Conservation (phyloP, 2,329 filamentous ascomycete species). For the Colletotrichum godetiae region DNA sequence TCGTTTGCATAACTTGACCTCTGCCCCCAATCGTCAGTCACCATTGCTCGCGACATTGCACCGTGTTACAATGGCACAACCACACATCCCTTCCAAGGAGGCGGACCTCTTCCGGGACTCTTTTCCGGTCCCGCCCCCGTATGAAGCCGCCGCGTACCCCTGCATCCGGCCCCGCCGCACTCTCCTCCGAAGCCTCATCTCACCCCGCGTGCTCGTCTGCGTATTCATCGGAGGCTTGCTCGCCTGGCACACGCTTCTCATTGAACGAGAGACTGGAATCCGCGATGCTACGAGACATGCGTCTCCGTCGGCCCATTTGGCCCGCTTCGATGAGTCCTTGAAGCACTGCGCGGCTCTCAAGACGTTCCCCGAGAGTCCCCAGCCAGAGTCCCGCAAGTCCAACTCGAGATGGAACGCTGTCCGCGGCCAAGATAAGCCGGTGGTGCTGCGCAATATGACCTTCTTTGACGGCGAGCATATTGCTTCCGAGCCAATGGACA, state of each 20-base stretch:
- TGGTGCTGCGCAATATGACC: slow-evolving; percentile 53
- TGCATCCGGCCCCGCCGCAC: slow-evolving; percentile 22
- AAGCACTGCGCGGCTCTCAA: slow-evolving; percentile 30
- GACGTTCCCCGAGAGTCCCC: slow-evolving; percentile 26
- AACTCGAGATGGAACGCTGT: slow-evolving; percentile 54
- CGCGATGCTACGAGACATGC: slow-evolving; percentile 16
- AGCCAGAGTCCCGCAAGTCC: slow-evolving; percentile 16
- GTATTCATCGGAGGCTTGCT: slow-evolving; percentile 11
- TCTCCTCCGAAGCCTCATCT: slow-evolving; percentile 18
- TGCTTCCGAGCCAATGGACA: slow-evolving; percentile 46
- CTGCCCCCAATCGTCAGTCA: neutral
- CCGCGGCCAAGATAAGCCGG: slow-evolving; percentile 49
- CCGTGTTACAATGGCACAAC: slow-evolving; percentile 6
- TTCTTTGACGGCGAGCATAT: slow-evolving; percentile 55
- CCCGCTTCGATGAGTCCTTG: slow-evolving; percentile 26
- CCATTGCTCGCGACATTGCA: neutral
- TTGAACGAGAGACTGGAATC: slow-evolving; percentile 24
- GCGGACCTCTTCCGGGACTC: slow-evolving; percentile 2
- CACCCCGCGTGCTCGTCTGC: slow-evolving; percentile 17
- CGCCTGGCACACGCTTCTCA: slow-evolving; percentile 29
- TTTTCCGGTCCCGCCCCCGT: slow-evolving; percentile 29
- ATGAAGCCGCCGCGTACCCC: slow-evolving; percentile 31
- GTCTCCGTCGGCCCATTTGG: slow-evolving; percentile 21
- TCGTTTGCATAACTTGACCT: neutral
- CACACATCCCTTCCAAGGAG: slow-evolving; percentile 15